These are phyloP conservation scores for Ricinus communis DNA, from an alignment of 345 rosid species.

Conservation along the genomic window DNA sequence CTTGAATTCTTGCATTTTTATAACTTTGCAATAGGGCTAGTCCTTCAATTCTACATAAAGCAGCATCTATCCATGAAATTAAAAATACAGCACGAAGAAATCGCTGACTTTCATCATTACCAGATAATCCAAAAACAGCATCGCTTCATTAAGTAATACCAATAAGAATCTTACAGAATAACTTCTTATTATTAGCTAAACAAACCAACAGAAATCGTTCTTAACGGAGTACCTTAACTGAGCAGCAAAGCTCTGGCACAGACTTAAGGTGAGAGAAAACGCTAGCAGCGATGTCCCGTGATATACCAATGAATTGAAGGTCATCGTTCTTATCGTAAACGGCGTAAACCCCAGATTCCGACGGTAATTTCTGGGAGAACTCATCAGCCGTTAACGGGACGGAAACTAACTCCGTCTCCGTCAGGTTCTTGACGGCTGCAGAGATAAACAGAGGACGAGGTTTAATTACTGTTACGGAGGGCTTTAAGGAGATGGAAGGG, in stretches of 20 bases:
- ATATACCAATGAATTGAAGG: conserved; percentile 84
- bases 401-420: conserved; percentile 47
- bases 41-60: too few relatives aligned
- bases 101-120: neutral
- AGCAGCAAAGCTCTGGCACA: conserved; percentile 68
- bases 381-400: conserved; percentile 38
- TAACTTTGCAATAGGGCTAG: too few relatives aligned
- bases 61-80: neutral
- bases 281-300: conserved; percentile 76
- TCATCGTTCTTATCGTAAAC: conserved; percentile 57
- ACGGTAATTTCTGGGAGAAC: conserved; percentile 37
- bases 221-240: conserved; percentile 54
- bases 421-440: conserved; percentile 49
- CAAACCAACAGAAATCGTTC: neutral
- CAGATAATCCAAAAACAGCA: too few relatives aligned
- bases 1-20: too few relatives aligned
- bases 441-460: conserved; percentile 40
- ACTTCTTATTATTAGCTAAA: neutral
- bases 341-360: conserved; percentile 78
- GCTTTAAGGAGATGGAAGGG: conserved; percentile 42
- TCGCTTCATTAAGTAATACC: too few relatives aligned
- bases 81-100: neutral
- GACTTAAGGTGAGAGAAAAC: conserved; percentile 60
- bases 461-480: conserved; percentile 7
- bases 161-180: too few relatives aligned